A percentile compares a stretch with the other conserved stretches of the same genome.
phyloP scores from a whole-genome alignment of 2,329 filamentous ascomycete species.

The Helminthosporium solani region DNA sequence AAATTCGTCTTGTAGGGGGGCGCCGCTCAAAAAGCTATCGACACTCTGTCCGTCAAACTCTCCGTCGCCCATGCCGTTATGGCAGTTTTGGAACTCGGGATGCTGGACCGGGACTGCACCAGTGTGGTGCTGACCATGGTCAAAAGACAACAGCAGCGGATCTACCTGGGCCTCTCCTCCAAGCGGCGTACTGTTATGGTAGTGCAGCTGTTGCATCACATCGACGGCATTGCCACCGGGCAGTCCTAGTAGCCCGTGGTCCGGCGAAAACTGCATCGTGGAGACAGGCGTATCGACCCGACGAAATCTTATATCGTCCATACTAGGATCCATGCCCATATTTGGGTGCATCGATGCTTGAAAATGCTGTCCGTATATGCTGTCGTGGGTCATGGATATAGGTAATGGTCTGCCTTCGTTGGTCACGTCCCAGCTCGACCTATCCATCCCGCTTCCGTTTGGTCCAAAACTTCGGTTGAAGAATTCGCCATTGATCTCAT shows the following conservation, averaged over 20 bases:
- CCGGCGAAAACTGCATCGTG: constrained; percentile 33
- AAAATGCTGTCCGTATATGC: constrained; percentile 53
- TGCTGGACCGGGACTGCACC: constrained; percentile 23
- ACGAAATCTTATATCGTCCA: constrained; percentile 46
- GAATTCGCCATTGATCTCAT: constrained; percentile 25
- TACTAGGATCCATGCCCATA: constrained; percentile 24
- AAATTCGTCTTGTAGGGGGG: constrained; percentile 25
- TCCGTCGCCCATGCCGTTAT: constrained; percentile 32
- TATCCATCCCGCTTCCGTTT: constrained; percentile 40
- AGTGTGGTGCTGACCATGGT: constrained; percentile 24
- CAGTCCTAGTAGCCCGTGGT: constrained; percentile 38
- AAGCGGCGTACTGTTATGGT: constrained; percentile 29
- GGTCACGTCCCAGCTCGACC: constrained; percentile 53
- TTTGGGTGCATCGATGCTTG: constrained; percentile 51
- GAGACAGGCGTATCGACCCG: constrained; percentile 37
- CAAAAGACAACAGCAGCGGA: constrained; percentile 45
- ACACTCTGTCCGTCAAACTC: constrained; percentile 32
- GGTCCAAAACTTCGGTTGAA: constrained; percentile 31
- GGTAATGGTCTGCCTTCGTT: constrained; percentile 54
- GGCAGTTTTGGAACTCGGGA: constrained; percentile 31
- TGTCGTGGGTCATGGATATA: constrained; percentile 47
- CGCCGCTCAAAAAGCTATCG: constrained; percentile 27
- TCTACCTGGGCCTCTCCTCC: constrained; percentile 42
- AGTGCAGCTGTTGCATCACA: constrained; percentile 35
- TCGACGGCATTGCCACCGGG: constrained; percentile 44